Evolutionary conservation across 257 asterid genomes (phyloP).

Genomic region (Salvia hispanica): DNA sequence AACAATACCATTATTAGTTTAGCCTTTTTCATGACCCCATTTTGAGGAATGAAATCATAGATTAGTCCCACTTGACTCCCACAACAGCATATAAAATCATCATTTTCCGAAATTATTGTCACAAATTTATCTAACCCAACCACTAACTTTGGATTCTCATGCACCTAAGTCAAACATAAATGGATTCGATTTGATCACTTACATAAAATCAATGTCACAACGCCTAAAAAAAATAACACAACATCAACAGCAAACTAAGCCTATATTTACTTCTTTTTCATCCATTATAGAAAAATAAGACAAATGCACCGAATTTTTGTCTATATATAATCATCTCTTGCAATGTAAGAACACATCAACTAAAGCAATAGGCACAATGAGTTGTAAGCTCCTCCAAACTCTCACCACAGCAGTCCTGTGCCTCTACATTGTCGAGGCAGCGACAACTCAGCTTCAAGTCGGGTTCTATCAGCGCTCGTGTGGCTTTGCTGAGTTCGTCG

Average conservation of each 20-base stretch:
- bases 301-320: constrained; percentile 16
- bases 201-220: constrained; percentile 27
- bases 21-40: background rate
- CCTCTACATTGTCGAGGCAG: constrained; percentile 28
- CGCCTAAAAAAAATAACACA: background rate
- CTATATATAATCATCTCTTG: constrained; percentile 39
- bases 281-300: constrained; percentile 26
- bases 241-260: constrained; percentile 15
- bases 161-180: constrained; percentile 55
- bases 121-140: constrained; percentile 39
- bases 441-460: constrained; percentile 52
- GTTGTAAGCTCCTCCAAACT: constrained; percentile 25
- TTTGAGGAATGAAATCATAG: constrained; percentile 6
- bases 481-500: constrained; percentile 50
- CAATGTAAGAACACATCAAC: constrained; percentile 18
- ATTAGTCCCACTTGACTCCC: constrained; percentile 40
- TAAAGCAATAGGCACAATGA: constrained; percentile 38
- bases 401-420: constrained; percentile 24
- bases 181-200: constrained; percentile 30
- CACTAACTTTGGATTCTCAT: constrained; percentile 52
- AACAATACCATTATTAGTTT: constrained; percentile 6
- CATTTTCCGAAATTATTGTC: constrained; percentile 17
- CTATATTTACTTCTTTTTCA: constrained; percentile 14
- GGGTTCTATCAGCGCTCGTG: constrained; percentile 63
- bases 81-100: constrained; percentile 21